These are phyloP conservation scores for Exophiala phaeomuriformis DNA, from an alignment of 2,329 filamentous ascomycete genomes.

Conservation along the genomic window DNA sequence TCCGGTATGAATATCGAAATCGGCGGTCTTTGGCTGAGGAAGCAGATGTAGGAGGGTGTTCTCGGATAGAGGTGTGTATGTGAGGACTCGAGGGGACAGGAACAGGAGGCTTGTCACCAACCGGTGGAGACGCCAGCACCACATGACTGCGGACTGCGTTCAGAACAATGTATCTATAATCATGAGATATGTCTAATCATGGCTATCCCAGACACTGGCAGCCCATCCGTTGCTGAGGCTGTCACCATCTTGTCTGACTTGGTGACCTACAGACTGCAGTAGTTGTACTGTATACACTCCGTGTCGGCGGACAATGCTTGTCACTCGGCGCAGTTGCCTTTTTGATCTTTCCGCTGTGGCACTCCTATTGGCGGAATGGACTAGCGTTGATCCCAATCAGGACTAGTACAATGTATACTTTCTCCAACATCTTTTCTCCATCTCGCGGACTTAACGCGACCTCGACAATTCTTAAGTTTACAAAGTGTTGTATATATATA, in stretches of 20 bases:
- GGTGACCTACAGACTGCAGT: background rate
- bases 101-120: conserved; percentile 2
- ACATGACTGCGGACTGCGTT: conserved; percentile 5
- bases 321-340: conserved; percentile 20
- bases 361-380: no score
- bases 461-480: background rate
- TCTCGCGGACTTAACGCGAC: no score
- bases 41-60: conserved; percentile 59
- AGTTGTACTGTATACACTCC: no score
- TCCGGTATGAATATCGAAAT: conserved; percentile 72
- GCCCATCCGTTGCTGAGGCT: background rate
- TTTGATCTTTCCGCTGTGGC: background rate
- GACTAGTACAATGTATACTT: no score
- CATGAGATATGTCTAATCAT: background rate
- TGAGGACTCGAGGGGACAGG: conserved; percentile 26
- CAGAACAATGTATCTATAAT: background rate
- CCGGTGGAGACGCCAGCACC: conserved; percentile 4
- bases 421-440: background rate
- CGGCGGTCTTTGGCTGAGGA: conserved; percentile 57
- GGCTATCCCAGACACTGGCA: no score
- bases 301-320: no score
- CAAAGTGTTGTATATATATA: no score
- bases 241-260: background rate
- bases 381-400: no score
- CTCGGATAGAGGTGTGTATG: conserved; percentile 63